phyloP scores from a whole-genome alignment of 108 stramenopile species.

The Cyclotella choctawhatcheeana region DNA sequence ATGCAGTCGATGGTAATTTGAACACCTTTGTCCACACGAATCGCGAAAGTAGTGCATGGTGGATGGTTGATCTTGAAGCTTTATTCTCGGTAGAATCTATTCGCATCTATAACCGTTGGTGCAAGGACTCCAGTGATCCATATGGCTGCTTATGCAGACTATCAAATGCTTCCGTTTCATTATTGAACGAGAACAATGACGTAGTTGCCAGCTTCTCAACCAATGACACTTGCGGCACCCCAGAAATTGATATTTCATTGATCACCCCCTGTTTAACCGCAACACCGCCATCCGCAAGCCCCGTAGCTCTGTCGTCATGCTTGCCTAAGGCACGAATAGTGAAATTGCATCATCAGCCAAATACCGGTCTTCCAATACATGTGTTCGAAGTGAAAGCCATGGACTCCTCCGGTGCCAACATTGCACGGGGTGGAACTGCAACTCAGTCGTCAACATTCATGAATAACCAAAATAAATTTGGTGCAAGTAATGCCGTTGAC shows the following conservation, averaged over 20 bases:
- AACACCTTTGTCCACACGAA: neutral
- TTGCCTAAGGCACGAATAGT: neutral
- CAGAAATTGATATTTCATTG: neutral
- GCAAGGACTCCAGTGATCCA: neutral
- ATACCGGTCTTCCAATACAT: neutral
- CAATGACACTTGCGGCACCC: neutral
- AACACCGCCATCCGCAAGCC: neutral
- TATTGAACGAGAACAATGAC: neutral
- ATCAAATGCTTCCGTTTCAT: no score
- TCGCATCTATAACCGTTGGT: neutral
- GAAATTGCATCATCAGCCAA: neutral
- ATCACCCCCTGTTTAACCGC: neutral
- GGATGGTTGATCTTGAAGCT: neutral
- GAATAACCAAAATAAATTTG: no score
- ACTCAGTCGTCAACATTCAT: slow-evolving; percentile 1
- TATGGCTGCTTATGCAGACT: neutral
- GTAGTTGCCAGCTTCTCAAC: neutral
- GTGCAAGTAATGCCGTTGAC: slow-evolving; percentile 1
- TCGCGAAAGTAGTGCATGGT: neutral
- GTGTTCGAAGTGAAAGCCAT: neutral
- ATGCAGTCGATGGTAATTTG: neutral
- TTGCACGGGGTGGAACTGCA: neutral
- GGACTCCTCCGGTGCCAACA: neutral
- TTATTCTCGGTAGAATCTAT: neutral
- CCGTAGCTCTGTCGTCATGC: neutral